phyloP scores from a whole-genome alignment of 139 green algal species.

The Zygnema cylindricum region DNA sequence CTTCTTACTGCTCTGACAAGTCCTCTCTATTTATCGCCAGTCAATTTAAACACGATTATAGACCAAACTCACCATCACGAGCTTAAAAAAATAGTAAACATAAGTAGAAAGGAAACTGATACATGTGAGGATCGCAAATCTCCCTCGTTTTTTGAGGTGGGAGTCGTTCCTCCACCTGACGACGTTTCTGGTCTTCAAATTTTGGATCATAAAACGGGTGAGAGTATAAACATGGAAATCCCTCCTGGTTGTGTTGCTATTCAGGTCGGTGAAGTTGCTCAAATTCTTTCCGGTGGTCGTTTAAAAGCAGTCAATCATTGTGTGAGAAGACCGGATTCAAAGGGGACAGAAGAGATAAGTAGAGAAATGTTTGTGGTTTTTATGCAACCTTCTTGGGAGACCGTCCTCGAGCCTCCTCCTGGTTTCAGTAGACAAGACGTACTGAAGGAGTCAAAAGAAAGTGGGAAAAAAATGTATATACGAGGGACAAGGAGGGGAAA shows the following conservation, averaged over 20 bases:
- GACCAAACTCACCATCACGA: neutral
- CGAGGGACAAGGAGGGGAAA: too few relatives aligned
- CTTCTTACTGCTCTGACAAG: constrained; percentile 33
- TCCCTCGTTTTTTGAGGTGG: neutral
- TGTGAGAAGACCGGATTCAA: constrained; percentile 24
- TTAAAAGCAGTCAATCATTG: constrained; percentile 33
- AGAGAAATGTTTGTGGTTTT: constrained; percentile 12
- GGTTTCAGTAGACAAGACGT: neutral
- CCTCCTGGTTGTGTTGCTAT: constrained; percentile 37
- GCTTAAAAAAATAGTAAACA: neutral
- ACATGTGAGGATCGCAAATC: neutral
- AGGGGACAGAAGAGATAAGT: constrained; percentile 11
- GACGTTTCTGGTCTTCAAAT: constrained; percentile 23
- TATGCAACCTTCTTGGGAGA: neutral
- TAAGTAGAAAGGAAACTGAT: neutral
- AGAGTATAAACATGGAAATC: constrained; percentile 21
- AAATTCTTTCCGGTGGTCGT: constrained; percentile 31
- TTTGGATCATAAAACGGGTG: neutral
- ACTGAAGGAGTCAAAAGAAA: too few relatives aligned
- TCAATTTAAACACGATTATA: constrained; percentile 5
- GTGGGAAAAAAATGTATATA: too few relatives aligned
- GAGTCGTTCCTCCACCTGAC: neutral
- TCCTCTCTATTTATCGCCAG: constrained; percentile 21
- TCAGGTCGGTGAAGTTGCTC: constrained; percentile 50
- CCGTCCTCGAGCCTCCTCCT: neutral